Evolutionary conservation across 441 rosid species (phyloP).

Genomic region (Bocquillonia castaneifolia): DNA sequence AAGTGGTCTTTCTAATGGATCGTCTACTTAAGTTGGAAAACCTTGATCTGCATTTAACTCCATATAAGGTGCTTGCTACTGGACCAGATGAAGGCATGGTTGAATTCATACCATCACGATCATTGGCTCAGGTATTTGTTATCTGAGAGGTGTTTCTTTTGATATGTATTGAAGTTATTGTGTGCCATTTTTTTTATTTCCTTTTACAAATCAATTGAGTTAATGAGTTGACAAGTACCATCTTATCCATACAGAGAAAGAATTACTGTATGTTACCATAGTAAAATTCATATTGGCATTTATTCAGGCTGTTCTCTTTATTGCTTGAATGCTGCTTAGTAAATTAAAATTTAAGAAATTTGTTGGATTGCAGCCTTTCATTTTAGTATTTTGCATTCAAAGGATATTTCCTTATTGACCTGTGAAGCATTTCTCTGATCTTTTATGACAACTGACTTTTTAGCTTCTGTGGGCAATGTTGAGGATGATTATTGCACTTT

Average conservation of each 20-base stretch:
- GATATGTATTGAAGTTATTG: constrained; percentile 6
- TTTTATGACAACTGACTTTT: neutral
- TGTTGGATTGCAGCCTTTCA: constrained; percentile 9
- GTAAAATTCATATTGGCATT: constrained; percentile 1
- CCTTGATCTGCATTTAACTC: constrained; percentile 89
- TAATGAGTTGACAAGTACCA: constrained; percentile 5
- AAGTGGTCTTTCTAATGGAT: constrained; percentile 99
- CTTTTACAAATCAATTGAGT: neutral
- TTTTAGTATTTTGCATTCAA: neutral
- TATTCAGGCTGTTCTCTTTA: neutral
- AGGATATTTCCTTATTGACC: constrained; percentile 1
- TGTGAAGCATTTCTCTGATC: neutral
- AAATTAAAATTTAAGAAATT: neutral
- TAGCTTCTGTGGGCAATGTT: neutral
- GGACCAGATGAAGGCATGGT: constrained; percentile 99
- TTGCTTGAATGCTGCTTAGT: neutral
- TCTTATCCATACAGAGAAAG: neutral
- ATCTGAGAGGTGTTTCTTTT: constrained; percentile 15
- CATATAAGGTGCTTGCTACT: constrained; percentile 92
- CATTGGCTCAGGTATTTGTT: constrained; percentile 77
- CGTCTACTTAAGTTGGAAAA: constrained; percentile 92
- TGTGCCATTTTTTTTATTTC: neutral
- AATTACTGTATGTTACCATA: constrained; percentile 4
- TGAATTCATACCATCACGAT: constrained; percentile 90
- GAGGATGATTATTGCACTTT: neutral